phyloP scores from a whole-genome alignment of 2,329 filamentous ascomycete genomes.

The Mycosphaerella sp. region DNA sequence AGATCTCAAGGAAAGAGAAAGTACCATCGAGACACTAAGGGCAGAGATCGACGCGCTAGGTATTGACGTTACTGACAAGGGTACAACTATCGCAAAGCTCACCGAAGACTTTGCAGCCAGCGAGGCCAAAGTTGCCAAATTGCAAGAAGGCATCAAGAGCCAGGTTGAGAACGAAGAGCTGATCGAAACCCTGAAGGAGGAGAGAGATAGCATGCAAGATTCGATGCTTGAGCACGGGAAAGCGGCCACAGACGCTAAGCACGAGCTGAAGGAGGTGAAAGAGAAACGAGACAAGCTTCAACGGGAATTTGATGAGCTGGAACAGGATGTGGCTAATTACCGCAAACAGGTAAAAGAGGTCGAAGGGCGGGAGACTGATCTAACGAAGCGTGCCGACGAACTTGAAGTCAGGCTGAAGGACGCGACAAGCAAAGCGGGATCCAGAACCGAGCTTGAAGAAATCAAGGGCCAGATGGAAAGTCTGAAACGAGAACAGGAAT shows the following conservation, averaged over 20 bases:
- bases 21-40: not conserved
- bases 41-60: conserved; percentile 47
- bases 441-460: conserved; percentile 56
- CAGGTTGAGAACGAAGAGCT: conserved; percentile 25
- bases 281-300: conserved; percentile 24
- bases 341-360: conserved; percentile 27
- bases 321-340: conserved; percentile 19
- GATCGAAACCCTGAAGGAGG: conserved; percentile 24
- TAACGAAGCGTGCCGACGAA: conserved; percentile 22
- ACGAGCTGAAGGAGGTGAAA: conserved; percentile 29
- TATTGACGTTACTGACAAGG: not conserved
- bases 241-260: conserved; percentile 30
- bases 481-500: conserved; percentile 52
- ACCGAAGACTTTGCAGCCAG: not conserved
- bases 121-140: not conserved
- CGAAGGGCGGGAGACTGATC: conserved; percentile 23
- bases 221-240: conserved; percentile 26
- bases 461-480: conserved; percentile 26
- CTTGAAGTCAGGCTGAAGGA: conserved; percentile 62
- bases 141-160: conserved; percentile 23
- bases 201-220: conserved; percentile 25
- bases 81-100: not conserved
- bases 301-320: conserved; percentile 24
- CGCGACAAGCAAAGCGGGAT: conserved; percentile 32
- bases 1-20: not conserved